These are phyloP conservation scores for Phlebiopsis flavidoalba DNA, from an alignment of 768 basidiomycete species.

Conservation along the genomic window DNA sequence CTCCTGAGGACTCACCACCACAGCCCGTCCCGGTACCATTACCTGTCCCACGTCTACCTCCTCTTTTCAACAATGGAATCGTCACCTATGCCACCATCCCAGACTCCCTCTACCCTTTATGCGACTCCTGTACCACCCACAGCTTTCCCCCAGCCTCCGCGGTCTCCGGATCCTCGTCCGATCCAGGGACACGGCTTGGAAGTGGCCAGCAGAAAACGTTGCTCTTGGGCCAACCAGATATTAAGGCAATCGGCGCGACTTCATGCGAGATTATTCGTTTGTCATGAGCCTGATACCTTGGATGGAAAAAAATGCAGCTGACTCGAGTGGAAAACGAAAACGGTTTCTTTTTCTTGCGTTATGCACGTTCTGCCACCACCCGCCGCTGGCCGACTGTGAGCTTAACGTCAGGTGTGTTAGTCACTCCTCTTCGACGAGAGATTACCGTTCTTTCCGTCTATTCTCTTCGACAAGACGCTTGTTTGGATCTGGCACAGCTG, in stretches of 20 bases:
- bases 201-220: slow-evolving; percentile 24
- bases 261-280: slow-evolving; percentile 84
- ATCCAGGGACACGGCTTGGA: not conserved
- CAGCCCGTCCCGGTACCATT: slow-evolving; percentile 64
- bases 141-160: slow-evolving; percentile 5
- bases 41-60: slow-evolving; percentile 62
- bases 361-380: not conserved
- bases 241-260: slow-evolving; percentile 64
- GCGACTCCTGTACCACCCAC: not conserved
- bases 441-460: slow-evolving; percentile 76
- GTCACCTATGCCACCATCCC: slow-evolving; percentile 22
- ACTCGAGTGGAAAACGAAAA: slow-evolving; percentile 95
- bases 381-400: no score
- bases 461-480: slow-evolving; percentile 82
- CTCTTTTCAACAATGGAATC: slow-evolving; percentile 35
- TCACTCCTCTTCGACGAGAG: slow-evolving; percentile 73
- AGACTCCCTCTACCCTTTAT: slow-evolving; percentile 1
- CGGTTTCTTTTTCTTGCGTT: no score
- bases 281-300: slow-evolving; percentile 89
- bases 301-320: slow-evolving; percentile 95
- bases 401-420: slow-evolving; percentile 25
- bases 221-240: slow-evolving; percentile 63
- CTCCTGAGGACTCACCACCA: slow-evolving; percentile 52
- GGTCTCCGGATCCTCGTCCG: not conserved
- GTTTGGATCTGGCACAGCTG: slow-evolving; percentile 60